Conservation (phyloP, 805 yeast genomes). For the Cyberlindnera subsufficiens region DNA sequence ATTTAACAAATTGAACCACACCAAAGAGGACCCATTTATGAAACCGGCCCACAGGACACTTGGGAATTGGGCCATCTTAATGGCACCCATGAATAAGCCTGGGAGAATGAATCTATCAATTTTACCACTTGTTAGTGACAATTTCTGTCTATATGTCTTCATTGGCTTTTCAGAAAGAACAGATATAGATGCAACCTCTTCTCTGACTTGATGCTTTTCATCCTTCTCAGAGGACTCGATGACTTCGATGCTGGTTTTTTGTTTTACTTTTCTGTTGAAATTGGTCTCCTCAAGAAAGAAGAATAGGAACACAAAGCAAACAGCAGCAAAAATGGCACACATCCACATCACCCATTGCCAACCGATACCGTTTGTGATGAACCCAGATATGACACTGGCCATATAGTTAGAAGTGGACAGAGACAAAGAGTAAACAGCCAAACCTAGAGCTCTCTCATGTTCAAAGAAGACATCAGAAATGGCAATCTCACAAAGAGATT, state of each 20-base stretch:
- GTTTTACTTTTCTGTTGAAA: constrained; percentile 29
- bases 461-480: constrained; percentile 45
- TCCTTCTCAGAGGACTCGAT: constrained; percentile 4
- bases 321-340: constrained; percentile 42
- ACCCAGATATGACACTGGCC: constrained; percentile 58
- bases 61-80: constrained; percentile 41
- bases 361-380: constrained; percentile 42
- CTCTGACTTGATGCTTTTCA: constrained; percentile 5
- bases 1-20: constrained; percentile 44
- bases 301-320: constrained; percentile 31
- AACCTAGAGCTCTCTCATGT: constrained; percentile 43
- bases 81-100: constrained; percentile 31
- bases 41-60: constrained; percentile 55
- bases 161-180: constrained; percentile 13
- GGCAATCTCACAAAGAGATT: constrained; percentile 43
- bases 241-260: constrained; percentile 7
- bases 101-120: constrained; percentile 25
- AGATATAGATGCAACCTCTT: constrained; percentile 13
- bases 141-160: constrained; percentile 37
- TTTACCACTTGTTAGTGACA: constrained; percentile 36
- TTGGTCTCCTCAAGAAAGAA: constrained; percentile 52
- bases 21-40: constrained; percentile 41
- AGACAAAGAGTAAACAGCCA: constrained; percentile 49
- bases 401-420: constrained; percentile 47
- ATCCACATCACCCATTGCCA: constrained; percentile 50